These are phyloP conservation scores for Cadophora luteo-olivacea DNA, from an alignment of 2,329 filamentous ascomycete genomes.

Conservation along the genomic window DNA sequence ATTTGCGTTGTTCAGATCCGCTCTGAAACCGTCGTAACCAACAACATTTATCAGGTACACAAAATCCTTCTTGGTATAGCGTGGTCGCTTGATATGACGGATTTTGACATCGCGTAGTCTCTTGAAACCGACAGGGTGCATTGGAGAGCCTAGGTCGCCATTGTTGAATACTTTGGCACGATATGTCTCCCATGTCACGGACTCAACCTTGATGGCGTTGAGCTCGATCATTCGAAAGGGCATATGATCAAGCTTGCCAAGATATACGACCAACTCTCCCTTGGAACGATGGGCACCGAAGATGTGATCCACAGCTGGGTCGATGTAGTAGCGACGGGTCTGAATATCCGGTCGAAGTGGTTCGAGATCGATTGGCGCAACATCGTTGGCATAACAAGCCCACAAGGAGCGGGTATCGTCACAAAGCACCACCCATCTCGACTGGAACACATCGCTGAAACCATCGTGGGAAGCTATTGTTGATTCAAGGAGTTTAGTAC, in stretches of 20 bases:
- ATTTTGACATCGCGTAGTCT: neutral
- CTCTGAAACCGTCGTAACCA: neutral
- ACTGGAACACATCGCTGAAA: neutral
- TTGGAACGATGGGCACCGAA: too few relatives aligned
- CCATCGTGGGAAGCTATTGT: neutral
- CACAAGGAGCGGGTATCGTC: neutral
- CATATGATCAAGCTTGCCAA: too few relatives aligned
- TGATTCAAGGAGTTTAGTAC: neutral
- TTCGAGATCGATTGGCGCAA: neutral
- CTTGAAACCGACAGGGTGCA: neutral
- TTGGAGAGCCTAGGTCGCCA: neutral
- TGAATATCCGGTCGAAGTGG: neutral
- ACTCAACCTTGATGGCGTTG: too few relatives aligned
- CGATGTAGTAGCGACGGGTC: too few relatives aligned
- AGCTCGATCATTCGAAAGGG: too few relatives aligned
- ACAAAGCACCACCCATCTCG: neutral
- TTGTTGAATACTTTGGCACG: neutral
- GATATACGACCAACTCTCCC: too few relatives aligned
- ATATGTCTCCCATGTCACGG: too few relatives aligned
- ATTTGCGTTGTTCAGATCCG: neutral
- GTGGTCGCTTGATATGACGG: neutral
- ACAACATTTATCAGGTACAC: too few relatives aligned
- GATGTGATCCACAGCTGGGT: too few relatives aligned
- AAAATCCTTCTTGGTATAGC: too few relatives aligned
- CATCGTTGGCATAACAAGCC: constrained; percentile 2